Evolutionary conservation across 257 asterid species (phyloP).

Genomic region (Buddleja alternifolia): DNA sequence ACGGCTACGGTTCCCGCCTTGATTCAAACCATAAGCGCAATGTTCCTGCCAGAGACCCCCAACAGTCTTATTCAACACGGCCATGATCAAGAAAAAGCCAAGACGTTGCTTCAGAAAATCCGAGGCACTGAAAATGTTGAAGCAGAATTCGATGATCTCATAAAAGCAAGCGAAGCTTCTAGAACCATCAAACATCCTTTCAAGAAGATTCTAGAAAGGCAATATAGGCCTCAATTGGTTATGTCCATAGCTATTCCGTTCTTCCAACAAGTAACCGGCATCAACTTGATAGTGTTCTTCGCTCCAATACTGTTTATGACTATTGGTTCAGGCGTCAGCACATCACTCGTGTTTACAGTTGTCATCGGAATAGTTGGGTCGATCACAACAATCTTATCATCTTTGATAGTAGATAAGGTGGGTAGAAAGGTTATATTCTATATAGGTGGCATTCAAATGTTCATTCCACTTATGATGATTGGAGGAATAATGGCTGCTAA

Average conservation of each 20-base stretch:
- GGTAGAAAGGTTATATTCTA: conserved; percentile 11
- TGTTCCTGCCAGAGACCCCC: conserved; percentile 37
- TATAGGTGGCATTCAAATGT: conserved; percentile 19
- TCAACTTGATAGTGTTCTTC: conserved; percentile 28
- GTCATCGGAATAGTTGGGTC: neutral
- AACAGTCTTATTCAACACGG: conserved; percentile 28
- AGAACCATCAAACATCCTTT: conserved; percentile 26
- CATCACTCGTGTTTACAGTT: conserved; percentile 27
- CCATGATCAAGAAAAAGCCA: neutral
- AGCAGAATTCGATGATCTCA: conserved; percentile 27
- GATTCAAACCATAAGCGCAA: conserved; percentile 18
- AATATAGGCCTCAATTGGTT: conserved; percentile 32
- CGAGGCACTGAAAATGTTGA: neutral
- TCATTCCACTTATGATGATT: conserved; percentile 11
- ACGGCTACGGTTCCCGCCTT: conserved; percentile 31
- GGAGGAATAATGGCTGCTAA: conserved; percentile 28
- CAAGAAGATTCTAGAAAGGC: conserved; percentile 16
- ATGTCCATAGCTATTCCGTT: conserved; percentile 17
- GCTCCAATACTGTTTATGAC: conserved; percentile 30
- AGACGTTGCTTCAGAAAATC: conserved; percentile 22
- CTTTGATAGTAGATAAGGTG: neutral
- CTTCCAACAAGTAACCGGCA: conserved; percentile 28
- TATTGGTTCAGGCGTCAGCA: conserved; percentile 3
- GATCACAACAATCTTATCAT: conserved; percentile 7
- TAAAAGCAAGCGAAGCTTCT: conserved; percentile 15